These are phyloP conservation scores for Discostella stelligera DNA, from an alignment of 352 stramenopile genomes.

Conservation along the genomic window DNA sequence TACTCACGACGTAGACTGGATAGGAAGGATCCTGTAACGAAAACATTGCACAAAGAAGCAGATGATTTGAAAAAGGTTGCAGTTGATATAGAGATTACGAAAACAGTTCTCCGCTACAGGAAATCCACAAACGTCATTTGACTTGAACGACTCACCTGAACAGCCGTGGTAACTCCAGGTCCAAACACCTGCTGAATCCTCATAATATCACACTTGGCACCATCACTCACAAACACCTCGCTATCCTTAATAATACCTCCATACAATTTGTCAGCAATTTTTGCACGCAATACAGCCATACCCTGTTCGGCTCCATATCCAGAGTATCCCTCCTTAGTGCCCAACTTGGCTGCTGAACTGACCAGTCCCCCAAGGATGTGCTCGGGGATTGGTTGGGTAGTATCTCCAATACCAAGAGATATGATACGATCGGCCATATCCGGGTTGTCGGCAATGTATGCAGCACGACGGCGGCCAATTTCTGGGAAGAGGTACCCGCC, in stretches of 20 bases:
- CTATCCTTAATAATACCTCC: constrained; percentile 83
- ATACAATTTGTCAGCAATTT: constrained; percentile 86
- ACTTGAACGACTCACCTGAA: constrained; percentile 65
- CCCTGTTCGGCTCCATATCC: constrained; percentile 87
- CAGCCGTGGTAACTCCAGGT: constrained; percentile 81
- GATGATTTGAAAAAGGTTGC: background rate
- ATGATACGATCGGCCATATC: constrained; percentile 85
- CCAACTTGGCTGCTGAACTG: constrained; percentile 78
- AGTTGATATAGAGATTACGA: background rate
- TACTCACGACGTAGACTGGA: constrained; percentile 83
- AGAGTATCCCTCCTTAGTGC: constrained; percentile 85
- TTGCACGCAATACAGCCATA: constrained; percentile 78
- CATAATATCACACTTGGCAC: constrained; percentile 89
- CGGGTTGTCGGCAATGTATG: constrained; percentile 83
- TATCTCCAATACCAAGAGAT: constrained; percentile 87
- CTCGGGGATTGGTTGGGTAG: constrained; percentile 84
- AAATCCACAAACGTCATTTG: background rate
- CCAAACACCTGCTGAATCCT: constrained; percentile 88
- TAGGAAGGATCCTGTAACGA: constrained; percentile 83
- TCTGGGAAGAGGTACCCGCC: constrained; percentile 87
- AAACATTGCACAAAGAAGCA: constrained; percentile 4
- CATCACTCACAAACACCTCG: constrained; percentile 88
- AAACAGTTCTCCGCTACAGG: background rate
- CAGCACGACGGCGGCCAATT: constrained; percentile 84
- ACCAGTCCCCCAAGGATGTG: constrained; percentile 86